phyloP scores from a whole-genome alignment of 768 basidiomycete species.

The Naganishia vaughanmartiniae region DNA sequence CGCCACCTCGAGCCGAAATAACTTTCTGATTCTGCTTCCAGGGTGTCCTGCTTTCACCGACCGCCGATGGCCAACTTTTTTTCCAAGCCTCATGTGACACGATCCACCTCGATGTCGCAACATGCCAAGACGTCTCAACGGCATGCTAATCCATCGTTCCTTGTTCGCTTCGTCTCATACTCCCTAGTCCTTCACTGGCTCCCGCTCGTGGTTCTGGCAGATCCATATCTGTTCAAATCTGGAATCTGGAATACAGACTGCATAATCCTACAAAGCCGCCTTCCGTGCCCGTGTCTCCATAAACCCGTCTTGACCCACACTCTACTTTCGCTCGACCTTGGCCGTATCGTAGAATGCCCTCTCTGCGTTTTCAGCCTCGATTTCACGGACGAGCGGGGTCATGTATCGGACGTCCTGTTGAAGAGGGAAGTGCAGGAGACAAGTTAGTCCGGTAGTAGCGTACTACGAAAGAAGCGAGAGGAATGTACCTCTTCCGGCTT shows the following conservation, averaged over 20 bases:
- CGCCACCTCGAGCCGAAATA: too few species aligned
- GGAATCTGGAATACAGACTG: constrained; percentile 25
- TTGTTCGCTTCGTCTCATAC: too few species aligned
- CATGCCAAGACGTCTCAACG: too few species aligned
- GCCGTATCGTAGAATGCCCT: constrained; percentile 76
- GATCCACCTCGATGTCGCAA: too few species aligned
- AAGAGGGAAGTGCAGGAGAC: not conserved
- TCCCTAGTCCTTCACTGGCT: too few species aligned
- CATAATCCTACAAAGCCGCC: constrained; percentile 16
- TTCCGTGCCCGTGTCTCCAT: not conserved
- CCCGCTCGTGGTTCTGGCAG: not conserved
- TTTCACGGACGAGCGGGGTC: constrained; percentile 68
- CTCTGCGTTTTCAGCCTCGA: constrained; percentile 73
- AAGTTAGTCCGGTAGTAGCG: not conserved
- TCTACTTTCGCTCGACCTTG: constrained; percentile 63
- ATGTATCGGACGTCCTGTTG: constrained; percentile 86
- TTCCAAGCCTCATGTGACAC: too few species aligned
- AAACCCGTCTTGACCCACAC: not conserved
- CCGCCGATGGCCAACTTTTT: too few species aligned
- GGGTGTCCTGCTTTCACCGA: too few species aligned
- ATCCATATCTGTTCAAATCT: not conserved
- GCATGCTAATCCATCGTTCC: too few species aligned
- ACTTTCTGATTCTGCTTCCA: too few species aligned
- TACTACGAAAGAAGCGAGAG: constrained; percentile 21
- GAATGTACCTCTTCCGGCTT: constrained; percentile 68